These are phyloP conservation scores for Globomyces sp. DNA, from an alignment of 371 early-diverging fungal species.

Conservation along the genomic window DNA sequence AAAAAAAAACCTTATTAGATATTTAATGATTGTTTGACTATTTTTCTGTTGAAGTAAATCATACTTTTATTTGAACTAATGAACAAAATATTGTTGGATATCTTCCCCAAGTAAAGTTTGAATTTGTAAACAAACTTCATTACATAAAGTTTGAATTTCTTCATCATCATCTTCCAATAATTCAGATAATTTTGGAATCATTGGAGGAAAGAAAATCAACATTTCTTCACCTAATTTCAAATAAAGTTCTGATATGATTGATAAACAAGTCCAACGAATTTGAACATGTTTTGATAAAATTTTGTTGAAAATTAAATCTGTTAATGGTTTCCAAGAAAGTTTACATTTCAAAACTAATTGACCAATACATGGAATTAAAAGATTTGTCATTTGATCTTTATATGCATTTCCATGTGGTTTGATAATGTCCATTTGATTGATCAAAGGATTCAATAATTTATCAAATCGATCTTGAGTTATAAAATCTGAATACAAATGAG, in stretches of 20 bases:
- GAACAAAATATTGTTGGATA: slow-evolving; percentile 15
- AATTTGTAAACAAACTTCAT: slow-evolving; percentile 80
- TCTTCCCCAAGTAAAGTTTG: slow-evolving; percentile 84
- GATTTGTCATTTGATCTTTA: slow-evolving; percentile 56
- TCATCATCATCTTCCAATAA: slow-evolving; percentile 74
- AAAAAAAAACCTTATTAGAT: too few relatives aligned
- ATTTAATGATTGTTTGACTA: too few relatives aligned
- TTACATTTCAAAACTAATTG: slow-evolving; percentile 80
- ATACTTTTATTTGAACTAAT: background rate
- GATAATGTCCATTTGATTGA: slow-evolving; percentile 66
- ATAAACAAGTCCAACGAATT: slow-evolving; percentile 73
- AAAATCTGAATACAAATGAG: slow-evolving; percentile 34
- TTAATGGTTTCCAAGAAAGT: slow-evolving; percentile 83
- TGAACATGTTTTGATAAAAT: slow-evolving; percentile 61
- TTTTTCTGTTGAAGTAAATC: too few relatives aligned
- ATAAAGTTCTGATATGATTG: slow-evolving; percentile 77
- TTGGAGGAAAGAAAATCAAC: slow-evolving; percentile 88
- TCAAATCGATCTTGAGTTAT: slow-evolving; percentile 74
- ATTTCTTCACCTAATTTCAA: slow-evolving; percentile 86
- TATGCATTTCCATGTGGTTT: slow-evolving; percentile 44
- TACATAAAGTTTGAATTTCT: slow-evolving; percentile 74
- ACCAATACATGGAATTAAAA: slow-evolving; percentile 76
- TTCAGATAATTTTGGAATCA: slow-evolving; percentile 93
- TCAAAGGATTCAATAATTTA: slow-evolving; percentile 65
- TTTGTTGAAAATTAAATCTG: slow-evolving; percentile 74